Base-by-base conservation (phyloP, 106 monocot species). In the Allium sativum region DNA sequence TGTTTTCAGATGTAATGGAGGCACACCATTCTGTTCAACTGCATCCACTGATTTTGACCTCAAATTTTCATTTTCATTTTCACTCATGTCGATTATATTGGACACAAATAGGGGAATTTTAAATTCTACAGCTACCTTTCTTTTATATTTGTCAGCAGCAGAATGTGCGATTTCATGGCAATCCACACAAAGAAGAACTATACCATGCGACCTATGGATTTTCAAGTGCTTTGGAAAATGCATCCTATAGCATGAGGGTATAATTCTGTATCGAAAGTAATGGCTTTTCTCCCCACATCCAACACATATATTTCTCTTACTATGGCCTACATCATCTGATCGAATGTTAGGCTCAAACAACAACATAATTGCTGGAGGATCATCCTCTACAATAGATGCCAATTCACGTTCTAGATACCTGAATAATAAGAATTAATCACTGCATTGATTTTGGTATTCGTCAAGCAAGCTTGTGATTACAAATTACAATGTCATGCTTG, bases 201-300 rank as follows among this genome's bases (percentile, higher is more conserved):
- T 91, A 75, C 91, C 95, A 84, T 96, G 95, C 40, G 95, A 96
- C 18, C 90, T 73, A 55, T 96, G 95, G 17, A 90, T 96, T 79
- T 96, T 96, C 72, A 96, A 72, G 75, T 91, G 95, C 82, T 96
- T 90, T n/a, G 95, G 87, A 61, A 96, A 96, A 56, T 96, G 90
- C 74, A 91, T 80, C 76, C 95, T 81, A 65, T 96, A 96, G 79
- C 95, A 96, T 16, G 95, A 96, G 20, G 95, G 95, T 76, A 96
- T 96, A 44, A 96, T 87, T 22, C 95, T 62, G 41, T 96, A 96
- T 21, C 95, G 86, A 53, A 96, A 61, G 71, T 96, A 96, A 63
- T 96, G 95, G 59, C 68, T 91, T 44, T 80, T 82, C 69, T 96
- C 90, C 2, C 95, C 95, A 80, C 95, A 96, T 44, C 95, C 84